Base-by-base conservation (phyloP, 148 eudicot species). In the Chenopodium formosanum region DNA sequence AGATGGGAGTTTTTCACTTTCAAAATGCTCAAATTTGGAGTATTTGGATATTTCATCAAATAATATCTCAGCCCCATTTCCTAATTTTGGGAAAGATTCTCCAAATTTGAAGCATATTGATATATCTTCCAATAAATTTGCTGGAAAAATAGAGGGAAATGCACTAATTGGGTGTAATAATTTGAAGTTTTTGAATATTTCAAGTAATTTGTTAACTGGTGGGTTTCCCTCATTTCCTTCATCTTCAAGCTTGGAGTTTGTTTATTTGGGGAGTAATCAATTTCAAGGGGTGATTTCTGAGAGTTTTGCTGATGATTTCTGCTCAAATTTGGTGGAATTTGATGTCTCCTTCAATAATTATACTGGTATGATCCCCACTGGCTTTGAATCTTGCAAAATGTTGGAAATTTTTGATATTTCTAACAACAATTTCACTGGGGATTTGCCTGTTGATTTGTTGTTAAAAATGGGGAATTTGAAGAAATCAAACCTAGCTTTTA, bases 371-470 rank as follows among this genome's bases (percentile, higher is more conserved):
- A 81, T 96, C 63, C 99, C 99, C 16, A 82, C 84, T 58, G 87
- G 84, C 66, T 89, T 96, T 77, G 88, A 81, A 53, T 78, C 89
- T 4, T 96, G 98, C 86, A 84, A 91, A 62, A 58, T 69, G 73
- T 76, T 96, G 72, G 85, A 83, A 68, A 71, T 65, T 46, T 83
- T 96, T 64, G 90, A 92, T 83, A 73, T 94, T 70, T 90, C 98
- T 17, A 52, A 44, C 83, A 96, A 96, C 74, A 91, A 89, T 84
- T 92, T 96, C 80, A 76, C 97, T 72, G 99, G 98, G 79, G 88
- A 85, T 80, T 90, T 96, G 73, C 98, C 99, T 32, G 72, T 91
- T 65, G 87, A 88, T 32, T 56, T 87, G n/a, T 84, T 96, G 74
- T 60, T 91, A 76, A 83, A 87, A 34, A 78, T 95, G 86, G 83